Evolutionary conservation across 345 rosid species (phyloP).

Genomic region (Brassica carinata): DNA sequence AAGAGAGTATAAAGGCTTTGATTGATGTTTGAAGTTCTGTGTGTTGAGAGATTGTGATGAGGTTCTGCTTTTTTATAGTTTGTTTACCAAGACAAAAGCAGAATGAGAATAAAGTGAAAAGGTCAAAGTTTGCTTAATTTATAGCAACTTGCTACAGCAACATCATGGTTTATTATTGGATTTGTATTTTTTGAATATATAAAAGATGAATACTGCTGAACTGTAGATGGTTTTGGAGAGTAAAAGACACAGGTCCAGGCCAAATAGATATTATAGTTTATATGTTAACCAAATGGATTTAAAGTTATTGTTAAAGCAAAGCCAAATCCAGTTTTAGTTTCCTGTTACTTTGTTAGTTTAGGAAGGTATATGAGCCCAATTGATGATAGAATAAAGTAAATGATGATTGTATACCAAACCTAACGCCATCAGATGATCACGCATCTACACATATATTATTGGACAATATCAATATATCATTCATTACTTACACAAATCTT

Average conservation of each 20-base stretch:
- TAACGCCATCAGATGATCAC: too few species aligned
- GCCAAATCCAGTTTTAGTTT: too few species aligned
- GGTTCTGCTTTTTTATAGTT: constrained; percentile 22
- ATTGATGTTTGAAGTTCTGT: constrained; percentile 25
- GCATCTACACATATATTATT: too few species aligned
- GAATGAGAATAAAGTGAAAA: constrained; percentile 3
- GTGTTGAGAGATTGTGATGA: neutral
- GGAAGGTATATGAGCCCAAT: too few species aligned
- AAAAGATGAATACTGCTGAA: neutral
- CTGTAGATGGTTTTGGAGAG: constrained; percentile 24
- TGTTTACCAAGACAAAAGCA: neutral
- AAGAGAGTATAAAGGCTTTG: constrained; percentile 13
- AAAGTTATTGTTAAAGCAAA: neutral
- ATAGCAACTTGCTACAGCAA: constrained; percentile 12
- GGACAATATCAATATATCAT: too few species aligned
- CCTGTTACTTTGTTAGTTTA: too few species aligned
- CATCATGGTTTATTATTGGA: neutral
- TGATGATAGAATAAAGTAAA: too few species aligned
- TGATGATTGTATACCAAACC: too few species aligned
- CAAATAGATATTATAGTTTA: neutral
- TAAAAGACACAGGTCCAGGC: constrained; percentile 3
- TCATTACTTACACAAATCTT: too few species aligned
- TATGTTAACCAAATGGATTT: neutral
- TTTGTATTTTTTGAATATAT: neutral
- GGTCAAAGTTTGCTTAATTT: constrained; percentile 7